Base-by-base conservation (phyloP, 352 stramenopile species). In the Poterioochromonas sp. region DNA sequence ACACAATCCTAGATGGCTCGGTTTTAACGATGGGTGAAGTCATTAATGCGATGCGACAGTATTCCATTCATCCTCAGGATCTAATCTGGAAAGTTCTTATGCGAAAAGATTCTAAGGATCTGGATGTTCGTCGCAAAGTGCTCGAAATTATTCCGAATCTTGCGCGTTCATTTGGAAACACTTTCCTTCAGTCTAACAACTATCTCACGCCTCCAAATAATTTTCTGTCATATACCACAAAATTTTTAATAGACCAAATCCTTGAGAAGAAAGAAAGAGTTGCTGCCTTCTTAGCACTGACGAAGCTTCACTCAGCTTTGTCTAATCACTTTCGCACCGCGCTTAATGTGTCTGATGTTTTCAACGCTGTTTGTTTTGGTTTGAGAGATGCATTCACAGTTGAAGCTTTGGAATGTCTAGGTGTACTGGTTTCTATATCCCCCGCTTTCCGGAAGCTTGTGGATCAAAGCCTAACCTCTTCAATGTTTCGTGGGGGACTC, bases 71-170 rank as follows among this genome's bases (percentile, higher is more conserved):
- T 2, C 26, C 32, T 22, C 71, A 58, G 47, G 54, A 64, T 35
- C 47, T 78, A 15, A 68, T 78, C 5, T 78, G 43, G 71, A 65
- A 78, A 22, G 5, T 65, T 32, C 35, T 78, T 44, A 0, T 37
- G 15, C 3, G 34, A 68, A 64, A 69, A 49, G 71, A 78, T 35
- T 5, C 1, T 11, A 69, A 41, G 5, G 71, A 78, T 69, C 5
- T 26, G 2, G 26, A 35, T 41, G 39, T 78, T 15, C 3, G 51
- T 11, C 29, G 26, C 3, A 78, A 78, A 51, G 47, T 78, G 0
- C 8, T 78, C 29, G 71, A 68, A 39, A 3, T 78, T 1, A 68
- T 78, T 26, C 71, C 71, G 8, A 78, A 78, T 35, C 2, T 78
- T 22, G 71, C 71, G 26, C 1, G 1, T 35, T 2, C 47, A 5